A percentile compares a stretch with the other conserved stretches of the same genome.
phyloP scores from a whole-genome alignment of 1,284 basidiomycete species.

The Grifola frondosa region DNA sequence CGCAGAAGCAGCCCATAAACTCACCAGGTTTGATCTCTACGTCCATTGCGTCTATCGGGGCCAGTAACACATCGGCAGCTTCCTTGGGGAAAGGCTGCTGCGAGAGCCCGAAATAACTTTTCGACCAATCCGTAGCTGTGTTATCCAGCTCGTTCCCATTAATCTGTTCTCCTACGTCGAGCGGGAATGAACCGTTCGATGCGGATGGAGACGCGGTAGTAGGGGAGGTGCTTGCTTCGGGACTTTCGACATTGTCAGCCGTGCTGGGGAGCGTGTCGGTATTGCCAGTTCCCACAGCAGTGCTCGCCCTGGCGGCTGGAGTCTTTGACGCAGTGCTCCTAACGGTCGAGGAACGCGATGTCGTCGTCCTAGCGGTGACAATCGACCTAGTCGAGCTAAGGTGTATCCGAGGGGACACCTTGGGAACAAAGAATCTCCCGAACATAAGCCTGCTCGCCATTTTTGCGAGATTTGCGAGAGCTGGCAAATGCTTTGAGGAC shows the following conservation, averaged over 20 bases:
- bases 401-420: too few relatives aligned
- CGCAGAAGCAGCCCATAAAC: constrained; percentile 23
- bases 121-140: constrained; percentile 73
- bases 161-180: constrained; percentile 10
- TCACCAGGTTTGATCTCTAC: constrained; percentile 93
- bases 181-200: constrained; percentile 9
- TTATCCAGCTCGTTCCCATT: constrained; percentile 14
- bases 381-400: too few relatives aligned
- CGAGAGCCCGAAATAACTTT: constrained; percentile 83
- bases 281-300: constrained; percentile 20
- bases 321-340: constrained; percentile 5
- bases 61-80: constrained; percentile 70
- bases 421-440: too few relatives aligned
- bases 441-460: too few relatives aligned
- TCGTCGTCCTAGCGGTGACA: too few relatives aligned
- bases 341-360: constrained; percentile 2
- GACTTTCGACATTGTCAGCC: constrained; percentile 20
- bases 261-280: constrained; percentile 17
- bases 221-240: constrained; percentile 15
- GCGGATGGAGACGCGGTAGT: constrained; percentile 30
- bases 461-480: too few relatives aligned
- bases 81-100: constrained; percentile 79
- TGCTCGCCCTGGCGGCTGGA: constrained; percentile 19
- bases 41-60: constrained; percentile 75
- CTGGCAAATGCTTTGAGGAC: too few relatives aligned